These are phyloP conservation scores for Cokeromyces recurvatus DNA, from an alignment of 371 early-diverging fungal genomes.

Conservation along the genomic window DNA sequence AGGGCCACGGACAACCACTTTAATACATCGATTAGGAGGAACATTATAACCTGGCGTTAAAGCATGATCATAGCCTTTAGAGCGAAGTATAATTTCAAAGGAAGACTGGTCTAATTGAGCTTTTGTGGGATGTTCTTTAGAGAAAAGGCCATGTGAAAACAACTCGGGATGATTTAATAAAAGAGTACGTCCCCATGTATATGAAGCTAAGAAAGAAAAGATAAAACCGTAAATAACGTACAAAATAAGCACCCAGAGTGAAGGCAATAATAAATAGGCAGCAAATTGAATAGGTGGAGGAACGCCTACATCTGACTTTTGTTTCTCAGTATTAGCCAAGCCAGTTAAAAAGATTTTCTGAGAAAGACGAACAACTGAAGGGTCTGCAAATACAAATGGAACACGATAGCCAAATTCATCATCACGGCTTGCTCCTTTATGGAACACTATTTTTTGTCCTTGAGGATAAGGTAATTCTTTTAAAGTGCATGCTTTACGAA, in stretches of 20 bases:
- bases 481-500: conserved; percentile 49
- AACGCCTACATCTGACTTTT: conserved; percentile 14
- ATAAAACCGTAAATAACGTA: conserved; percentile 33
- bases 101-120: conserved; percentile 51
- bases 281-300: conserved; percentile 58
- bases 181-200: conserved; percentile 52
- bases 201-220: conserved; percentile 47
- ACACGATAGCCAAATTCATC: conserved; percentile 51
- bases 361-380: conserved; percentile 53
- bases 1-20: conserved; percentile 53
- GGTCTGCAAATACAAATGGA: conserved; percentile 59
- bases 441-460: conserved; percentile 39
- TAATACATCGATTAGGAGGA: conserved; percentile 40
- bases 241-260: conserved; percentile 38
- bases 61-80: conserved; percentile 45
- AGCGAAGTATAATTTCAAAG: conserved; percentile 49
- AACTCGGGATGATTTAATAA: conserved; percentile 55
- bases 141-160: conserved; percentile 51
- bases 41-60: conserved; percentile 10
- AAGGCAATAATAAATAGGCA: conserved; percentile 53
- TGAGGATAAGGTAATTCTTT: conserved; percentile 35
- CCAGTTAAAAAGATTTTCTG: conserved; percentile 46
- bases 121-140: conserved; percentile 54
- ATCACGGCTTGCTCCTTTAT: conserved; percentile 39
- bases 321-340: conserved; percentile 18